Percentiles rank a stretch among this genome's conserved stretches.
phyloP scores from a whole-genome alignment of 306 rosid genomes.

The Fragaria ananassa region DNA sequence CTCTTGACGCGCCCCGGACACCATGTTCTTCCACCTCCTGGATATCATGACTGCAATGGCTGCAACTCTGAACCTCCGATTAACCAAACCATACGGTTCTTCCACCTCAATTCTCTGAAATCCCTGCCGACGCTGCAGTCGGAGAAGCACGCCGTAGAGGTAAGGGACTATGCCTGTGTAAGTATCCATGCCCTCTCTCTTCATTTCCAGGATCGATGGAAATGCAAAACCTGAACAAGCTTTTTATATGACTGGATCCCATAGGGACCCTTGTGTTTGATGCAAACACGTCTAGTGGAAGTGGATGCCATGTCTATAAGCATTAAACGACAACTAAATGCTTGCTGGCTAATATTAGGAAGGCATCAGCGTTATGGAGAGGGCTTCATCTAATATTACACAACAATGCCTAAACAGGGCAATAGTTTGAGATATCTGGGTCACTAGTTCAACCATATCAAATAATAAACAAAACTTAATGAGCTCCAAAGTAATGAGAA shows the following conservation, averaged over 20 bases:
- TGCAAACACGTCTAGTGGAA: neutral
- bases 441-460: neutral
- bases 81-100: neutral
- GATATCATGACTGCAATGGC: neutral
- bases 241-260: neutral
- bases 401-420: constrained; percentile 13
- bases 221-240: neutral
- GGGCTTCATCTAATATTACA: constrained; percentile 8
- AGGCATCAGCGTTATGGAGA: neutral
- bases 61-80: neutral
- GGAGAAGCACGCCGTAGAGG: neutral
- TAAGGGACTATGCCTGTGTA: constrained; percentile 7
- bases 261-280: neutral
- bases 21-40: neutral
- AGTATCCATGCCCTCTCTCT: neutral
- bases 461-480: constrained; percentile 13
- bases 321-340: neutral
- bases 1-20: neutral
- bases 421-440: constrained; percentile 1
- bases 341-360: neutral
- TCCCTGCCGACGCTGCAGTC: neutral
- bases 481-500: constrained; percentile 3
- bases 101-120: neutral
- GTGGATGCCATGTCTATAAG: neutral
- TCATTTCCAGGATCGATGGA: neutral